Base-by-base conservation (phyloP, 2,329 filamentous ascomycete genomes). In the Aspergillus tubingensis region DNA sequence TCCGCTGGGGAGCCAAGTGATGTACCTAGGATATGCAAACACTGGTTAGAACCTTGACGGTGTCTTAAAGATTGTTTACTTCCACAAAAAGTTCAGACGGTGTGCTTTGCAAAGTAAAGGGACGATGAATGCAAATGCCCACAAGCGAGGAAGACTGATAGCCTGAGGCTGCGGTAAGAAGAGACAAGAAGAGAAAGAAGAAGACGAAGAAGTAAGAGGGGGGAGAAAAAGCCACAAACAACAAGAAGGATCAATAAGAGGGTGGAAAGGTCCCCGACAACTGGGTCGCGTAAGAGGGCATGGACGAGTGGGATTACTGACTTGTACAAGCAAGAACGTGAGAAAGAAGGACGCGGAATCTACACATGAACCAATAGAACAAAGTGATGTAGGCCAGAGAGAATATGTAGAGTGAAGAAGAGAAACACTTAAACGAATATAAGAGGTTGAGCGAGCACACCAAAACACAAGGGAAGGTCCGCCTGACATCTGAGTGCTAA, bases 331-430 rank as follows among this genome's bases (percentile, higher is more conserved):
- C 41, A 44, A 23, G 17, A 44, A 15, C 19, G 41, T 23, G 8
- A 32, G 7, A 55, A 8, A 21, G 13, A 19, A 36, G 7, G 11
- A 53, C 15, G 25, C 25, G 32, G n/a, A 27, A 23, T 36, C 51
- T 36, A 36, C 51, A 41, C 51, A 27, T 21, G 36, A 25, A 39
- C 44, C 30, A 47, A 49, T 23, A 30, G 19, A 57, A 23, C 3
- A 17, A 50, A 39, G 30, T 17, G 32, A 36, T 41, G 44, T 43
- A 30, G 11, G 17, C 13, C 13, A 19, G 8, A 3, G 44, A 21
- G 23, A 7, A n/a, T 49, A 56, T 44, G 52, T 32, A 54, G 52
- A 49, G 30, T 41, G 19, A 54, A 30, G 36, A 50, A 49, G 19
- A 25, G 19, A 23, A 39, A 44, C 19, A 54, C 41, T 41, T 21